Evolutionary conservation across 768 basidiomycete genomes (phyloP), one percentile per base, ranked within the genome.

Genomic region (Trametes meyenii): DNA sequence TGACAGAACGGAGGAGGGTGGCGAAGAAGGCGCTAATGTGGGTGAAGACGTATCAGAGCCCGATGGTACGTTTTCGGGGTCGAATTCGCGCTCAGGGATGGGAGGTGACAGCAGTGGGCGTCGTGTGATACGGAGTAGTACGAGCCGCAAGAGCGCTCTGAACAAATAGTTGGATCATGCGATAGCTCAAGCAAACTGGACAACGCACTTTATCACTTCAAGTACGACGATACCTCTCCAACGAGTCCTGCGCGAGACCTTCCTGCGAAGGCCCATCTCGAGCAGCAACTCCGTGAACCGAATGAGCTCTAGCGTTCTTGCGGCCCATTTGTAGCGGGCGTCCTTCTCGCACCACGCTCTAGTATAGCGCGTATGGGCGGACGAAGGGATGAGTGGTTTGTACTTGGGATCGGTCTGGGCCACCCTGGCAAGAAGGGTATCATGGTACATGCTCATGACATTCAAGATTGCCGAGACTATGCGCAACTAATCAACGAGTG

Each of bases 391-490:
- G 61, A 94, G 83, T 43, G 91, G 88, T 52, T 80, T 86, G 75
- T 87, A 85, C 67, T 85, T 88, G 50, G 88, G 84, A 68, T 90
- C 81, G 52, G 72, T 81, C 68, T 83, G 83, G 29, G 85, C 77
- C 50, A 89, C 79, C 71, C 80, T 85, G 3, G 85, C 77, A 44
- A 98, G 85, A n/a, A 98, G 77, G 5, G 93, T 90, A 74, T 98
- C 96, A 73, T 98, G 96, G 72, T 98, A 98, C 81, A 95, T 82
- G 79, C 92, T 92, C 71, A 92, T 83, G 44, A 93, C 78, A 75
- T 94, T 95, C 69, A 97, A 79, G 35, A 85, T 75, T n/a, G 96
- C 85, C 42, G 93, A 92, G 55, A 98, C 95, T 98, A 60, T 58
- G 45, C 60, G 35, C 36, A 43, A 44, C 44, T 65, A 19, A 62